A percentile compares a stretch with the other conserved stretches of the same genome.
Conservation (phyloP, 805 yeast species). For the Barnettozyma pratensis region DNA sequence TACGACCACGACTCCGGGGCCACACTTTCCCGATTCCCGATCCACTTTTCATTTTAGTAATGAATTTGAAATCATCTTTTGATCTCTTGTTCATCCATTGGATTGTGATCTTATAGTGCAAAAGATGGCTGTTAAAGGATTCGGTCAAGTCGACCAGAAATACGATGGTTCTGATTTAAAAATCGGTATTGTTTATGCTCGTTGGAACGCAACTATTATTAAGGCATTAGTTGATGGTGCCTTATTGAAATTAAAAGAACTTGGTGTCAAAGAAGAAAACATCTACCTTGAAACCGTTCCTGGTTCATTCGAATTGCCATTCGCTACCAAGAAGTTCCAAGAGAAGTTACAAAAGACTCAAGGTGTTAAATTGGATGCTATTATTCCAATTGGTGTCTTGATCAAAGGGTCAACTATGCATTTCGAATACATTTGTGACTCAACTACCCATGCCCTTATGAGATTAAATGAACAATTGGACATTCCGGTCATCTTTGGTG, state of each 20-base stretch:
- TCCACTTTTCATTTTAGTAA: too few relatives aligned
- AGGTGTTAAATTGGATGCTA: constrained; percentile 64
- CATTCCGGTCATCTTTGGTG: constrained; percentile 88
- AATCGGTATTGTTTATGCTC: constrained; percentile 88
- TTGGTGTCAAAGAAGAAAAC: constrained; percentile 73
- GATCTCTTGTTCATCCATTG: too few relatives aligned
- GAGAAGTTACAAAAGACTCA: constrained; percentile 35
- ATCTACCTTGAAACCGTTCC: constrained; percentile 85
- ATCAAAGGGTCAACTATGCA: constrained; percentile 98
- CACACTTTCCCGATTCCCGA: not conserved
- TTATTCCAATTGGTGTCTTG: constrained; percentile 89
- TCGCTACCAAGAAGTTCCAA: constrained; percentile 54
- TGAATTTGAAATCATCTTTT: too few relatives aligned
- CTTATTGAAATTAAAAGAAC: constrained; percentile 44
- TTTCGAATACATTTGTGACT: constrained; percentile 93
- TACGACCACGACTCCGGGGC: not conserved
- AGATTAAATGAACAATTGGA: constrained; percentile 60
- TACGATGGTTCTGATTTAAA: constrained; percentile 67
- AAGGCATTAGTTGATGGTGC: constrained; percentile 80
- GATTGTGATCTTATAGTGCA: not conserved
- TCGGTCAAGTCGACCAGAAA: constrained; percentile 64
- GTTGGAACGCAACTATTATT: constrained; percentile 85
- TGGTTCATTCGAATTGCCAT: constrained; percentile 92
- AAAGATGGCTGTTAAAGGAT: constrained; percentile 73
- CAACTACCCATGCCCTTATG: constrained; percentile 85